Percentiles rank a stretch among this genome's conserved stretches.
phyloP scores from a whole-genome alignment of 2,329 filamentous ascomycete genomes.

The Teratosphaeria gauchensis region DNA sequence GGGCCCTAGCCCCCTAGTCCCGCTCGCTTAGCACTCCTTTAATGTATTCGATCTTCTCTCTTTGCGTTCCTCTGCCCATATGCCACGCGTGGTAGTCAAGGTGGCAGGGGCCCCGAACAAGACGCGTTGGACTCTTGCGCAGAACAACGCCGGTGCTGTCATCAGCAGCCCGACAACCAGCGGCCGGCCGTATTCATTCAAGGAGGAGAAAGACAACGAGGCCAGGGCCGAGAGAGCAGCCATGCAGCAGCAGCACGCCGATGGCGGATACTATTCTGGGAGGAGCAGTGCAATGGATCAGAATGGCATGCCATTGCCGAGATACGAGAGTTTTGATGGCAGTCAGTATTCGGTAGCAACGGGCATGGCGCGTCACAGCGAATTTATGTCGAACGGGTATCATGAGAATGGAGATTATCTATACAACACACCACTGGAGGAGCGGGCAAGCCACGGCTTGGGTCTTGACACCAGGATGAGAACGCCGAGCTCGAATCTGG shows the following conservation, averaged over 20 bases:
- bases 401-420: slow-evolving; percentile 15
- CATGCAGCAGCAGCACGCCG: slow-evolving; percentile 19
- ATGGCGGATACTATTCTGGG: slow-evolving; percentile 12
- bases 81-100: slow-evolving; percentile 15
- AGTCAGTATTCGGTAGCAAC: slow-evolving; percentile 16
- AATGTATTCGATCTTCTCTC: background rate
- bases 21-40: slow-evolving; percentile 41
- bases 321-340: slow-evolving; percentile 21
- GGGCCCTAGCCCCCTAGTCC: background rate
- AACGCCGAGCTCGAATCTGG: slow-evolving; percentile 23
- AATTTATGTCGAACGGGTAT: background rate
- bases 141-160: slow-evolving; percentile 4
- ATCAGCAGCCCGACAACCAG: background rate
- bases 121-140: slow-evolving; percentile 12
- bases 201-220: slow-evolving; percentile 2
- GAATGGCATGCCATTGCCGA: slow-evolving; percentile 5
- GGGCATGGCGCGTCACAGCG: background rate
- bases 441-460: slow-evolving; percentile 18
- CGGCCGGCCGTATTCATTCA: slow-evolving; percentile 2
- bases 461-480: slow-evolving; percentile 19
- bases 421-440: slow-evolving; percentile 14
- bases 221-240: background rate
- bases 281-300: slow-evolving; percentile 3
- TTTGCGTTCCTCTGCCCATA: slow-evolving; percentile 2
- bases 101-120: slow-evolving; percentile 11